These are phyloP conservation scores for Stellera chamaejasme DNA, from an alignment of 345 rosid genomes.

Conservation along the genomic window DNA sequence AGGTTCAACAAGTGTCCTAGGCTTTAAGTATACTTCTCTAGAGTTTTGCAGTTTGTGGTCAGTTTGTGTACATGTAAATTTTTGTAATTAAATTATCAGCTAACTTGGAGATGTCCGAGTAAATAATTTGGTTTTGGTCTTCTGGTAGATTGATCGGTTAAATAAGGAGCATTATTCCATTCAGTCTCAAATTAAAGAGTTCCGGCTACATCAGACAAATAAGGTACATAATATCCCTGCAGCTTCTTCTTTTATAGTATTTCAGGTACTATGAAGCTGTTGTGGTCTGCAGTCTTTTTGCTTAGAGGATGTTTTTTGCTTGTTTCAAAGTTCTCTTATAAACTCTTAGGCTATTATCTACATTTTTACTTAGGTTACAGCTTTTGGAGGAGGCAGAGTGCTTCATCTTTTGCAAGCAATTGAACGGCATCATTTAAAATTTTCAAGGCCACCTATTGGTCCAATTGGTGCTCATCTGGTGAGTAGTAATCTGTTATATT, in stretches of 20 bases:
- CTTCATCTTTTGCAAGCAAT: constrained; percentile 60
- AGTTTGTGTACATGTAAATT: too few species aligned
- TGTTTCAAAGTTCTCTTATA: not conserved
- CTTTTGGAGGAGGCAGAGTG: constrained; percentile 92
- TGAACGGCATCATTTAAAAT: constrained; percentile 52
- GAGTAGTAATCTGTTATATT: constrained; percentile 20
- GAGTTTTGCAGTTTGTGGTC: too few species aligned
- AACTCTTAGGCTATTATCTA: not conserved
- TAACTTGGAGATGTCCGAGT: too few species aligned
- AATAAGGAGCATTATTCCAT: constrained; percentile 33
- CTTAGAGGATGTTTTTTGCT: constrained; percentile 2
- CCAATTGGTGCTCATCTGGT: constrained; percentile 96
- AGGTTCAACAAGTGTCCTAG: too few species aligned
- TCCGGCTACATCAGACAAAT: constrained; percentile 51
- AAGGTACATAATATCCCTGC: constrained; percentile 45
- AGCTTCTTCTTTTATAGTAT: constrained; percentile 5
- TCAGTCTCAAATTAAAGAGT: constrained; percentile 34
- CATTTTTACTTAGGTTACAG: constrained; percentile 58
- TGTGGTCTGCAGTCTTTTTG: not conserved
- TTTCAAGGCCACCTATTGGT: constrained; percentile 82
- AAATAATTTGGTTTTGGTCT: constrained; percentile 6
- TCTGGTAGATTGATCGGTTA: constrained; percentile 43
- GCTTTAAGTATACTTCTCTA: too few species aligned
- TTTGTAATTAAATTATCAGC: too few species aligned
- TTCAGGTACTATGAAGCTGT: not conserved